phyloP scores from a whole-genome alignment of 1,284 basidiomycete genomes.

The Papiliotrema fonsecae region DNA sequence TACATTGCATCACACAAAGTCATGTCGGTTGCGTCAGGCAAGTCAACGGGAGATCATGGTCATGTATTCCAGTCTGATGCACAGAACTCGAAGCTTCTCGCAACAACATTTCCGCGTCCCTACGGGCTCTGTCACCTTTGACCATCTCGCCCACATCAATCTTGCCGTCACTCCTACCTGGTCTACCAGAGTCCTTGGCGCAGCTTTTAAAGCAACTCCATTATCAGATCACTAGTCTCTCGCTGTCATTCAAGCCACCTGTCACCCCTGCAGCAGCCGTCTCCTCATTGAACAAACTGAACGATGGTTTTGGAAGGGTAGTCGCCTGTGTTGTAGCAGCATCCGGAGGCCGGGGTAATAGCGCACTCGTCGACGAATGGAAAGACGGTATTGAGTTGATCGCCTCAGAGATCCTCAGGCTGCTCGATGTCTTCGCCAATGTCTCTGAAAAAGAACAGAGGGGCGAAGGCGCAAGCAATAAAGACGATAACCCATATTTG shows the following conservation, averaged over 20 bases:
- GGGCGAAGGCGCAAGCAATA: not conserved
- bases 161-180: conserved; percentile 18
- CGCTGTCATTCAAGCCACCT: conserved; percentile 42
- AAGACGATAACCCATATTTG: conserved; percentile 28
- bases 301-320: conserved; percentile 26
- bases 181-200: conserved; percentile 20
- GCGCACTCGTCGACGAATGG: conserved; percentile 31
- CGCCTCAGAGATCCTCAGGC: conserved; percentile 17
- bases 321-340: conserved; percentile 29
- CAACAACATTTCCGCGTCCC: not conserved
- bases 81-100: no score
- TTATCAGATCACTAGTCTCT: conserved; percentile 28
- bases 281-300: conserved; percentile 30
- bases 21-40: no score
- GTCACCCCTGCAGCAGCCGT: conserved; percentile 28
- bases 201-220: conserved; percentile 21
- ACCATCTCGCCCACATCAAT: not conserved
- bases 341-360: conserved; percentile 1
- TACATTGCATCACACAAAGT: no score
- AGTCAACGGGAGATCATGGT: no score
- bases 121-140: not conserved
- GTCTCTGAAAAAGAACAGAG: conserved; percentile 3
- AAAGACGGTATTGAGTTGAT: conserved; percentile 20
- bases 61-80: no score
- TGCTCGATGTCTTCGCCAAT: conserved; percentile 22